Evolutionary conservation across 371 early-diverging fungal genomes (phyloP).

Genomic region (Rhizopus delemar): DNA sequence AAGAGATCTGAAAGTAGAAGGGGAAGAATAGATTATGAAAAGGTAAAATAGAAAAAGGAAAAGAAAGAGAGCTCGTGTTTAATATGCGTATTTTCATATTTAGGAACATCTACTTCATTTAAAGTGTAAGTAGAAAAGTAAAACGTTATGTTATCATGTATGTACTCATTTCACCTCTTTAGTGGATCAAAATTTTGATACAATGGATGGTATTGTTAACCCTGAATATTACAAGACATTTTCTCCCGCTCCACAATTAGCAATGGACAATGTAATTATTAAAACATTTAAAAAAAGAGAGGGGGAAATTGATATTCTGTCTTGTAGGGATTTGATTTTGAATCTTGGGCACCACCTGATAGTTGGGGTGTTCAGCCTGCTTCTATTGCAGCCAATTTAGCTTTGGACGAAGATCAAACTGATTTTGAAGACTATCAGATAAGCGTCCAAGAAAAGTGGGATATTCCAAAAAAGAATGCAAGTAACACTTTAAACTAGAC

Average conservation of each 20-base stretch:
- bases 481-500: conserved; percentile 1
- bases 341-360: conserved; percentile 71
- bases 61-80: neutral
- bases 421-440: conserved; percentile 50
- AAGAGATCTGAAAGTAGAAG: conserved; percentile 25
- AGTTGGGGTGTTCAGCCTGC: conserved; percentile 69
- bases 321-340: conserved; percentile 28
- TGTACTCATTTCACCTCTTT: neutral
- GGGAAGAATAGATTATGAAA: conserved; percentile 12
- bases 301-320: neutral
- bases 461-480: conserved; percentile 39
- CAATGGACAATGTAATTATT: conserved; percentile 8
- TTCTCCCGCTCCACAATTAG: conserved; percentile 11
- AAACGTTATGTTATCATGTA: no score
- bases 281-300: neutral
- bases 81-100: conserved; percentile 6
- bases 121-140: conserved; percentile 13
- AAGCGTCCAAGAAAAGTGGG: conserved; percentile 40
- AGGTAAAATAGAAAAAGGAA: conserved; percentile 8
- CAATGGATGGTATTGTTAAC: conserved; percentile 58
- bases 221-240: conserved; percentile 32
- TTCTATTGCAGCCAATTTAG: conserved; percentile 14
- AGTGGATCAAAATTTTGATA: conserved; percentile 54
- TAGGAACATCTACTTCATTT: conserved; percentile 15
- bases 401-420: conserved; percentile 33